Evolutionary conservation across 176 grass and related monocot species (phyloP).

Genomic region (Rhipidocladum racemiflorum): DNA sequence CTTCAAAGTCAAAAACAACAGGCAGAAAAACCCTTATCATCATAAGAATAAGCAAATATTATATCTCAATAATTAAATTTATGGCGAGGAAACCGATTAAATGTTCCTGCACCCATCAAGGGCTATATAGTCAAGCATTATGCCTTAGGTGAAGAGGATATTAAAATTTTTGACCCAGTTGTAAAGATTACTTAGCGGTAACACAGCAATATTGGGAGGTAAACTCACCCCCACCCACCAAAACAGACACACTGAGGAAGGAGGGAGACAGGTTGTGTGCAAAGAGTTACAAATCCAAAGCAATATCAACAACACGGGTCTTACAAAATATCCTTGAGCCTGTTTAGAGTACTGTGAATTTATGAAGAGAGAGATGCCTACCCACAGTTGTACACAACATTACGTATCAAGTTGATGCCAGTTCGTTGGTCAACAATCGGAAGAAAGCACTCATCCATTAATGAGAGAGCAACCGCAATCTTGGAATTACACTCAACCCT

Average conservation of each 20-base stretch:
- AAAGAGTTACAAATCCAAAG: conserved; percentile 20
- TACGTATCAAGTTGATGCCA: conserved; percentile 87
- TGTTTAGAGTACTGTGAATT: neutral
- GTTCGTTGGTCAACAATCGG: conserved; percentile 94
- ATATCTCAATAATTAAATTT: neutral
- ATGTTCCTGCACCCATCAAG: conserved; percentile 5
- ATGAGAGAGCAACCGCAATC: conserved; percentile 77
- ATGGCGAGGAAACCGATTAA: conserved; percentile 2
- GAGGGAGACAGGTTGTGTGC: neutral
- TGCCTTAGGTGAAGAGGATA: neutral
- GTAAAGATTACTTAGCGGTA: neutral
- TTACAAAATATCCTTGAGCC: conserved; percentile 23
- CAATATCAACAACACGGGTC: neutral
- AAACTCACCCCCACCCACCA: conserved; percentile 15
- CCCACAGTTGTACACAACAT: conserved; percentile 89
- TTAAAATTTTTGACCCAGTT: neutral
- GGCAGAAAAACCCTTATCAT: neutral
- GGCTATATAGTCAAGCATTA: neutral
- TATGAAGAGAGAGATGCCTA: conserved; percentile 60
- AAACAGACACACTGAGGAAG: conserved; percentile 7
- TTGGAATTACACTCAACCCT: conserved; percentile 81
- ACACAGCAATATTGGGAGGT: conserved; percentile 4
- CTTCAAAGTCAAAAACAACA: neutral
- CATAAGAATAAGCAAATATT: conserved; percentile 14
- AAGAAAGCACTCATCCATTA: conserved; percentile 96